Evolutionary conservation across 108 stramenopile species (phyloP).

Genomic region (Fistulifera pelliculosa): DNA sequence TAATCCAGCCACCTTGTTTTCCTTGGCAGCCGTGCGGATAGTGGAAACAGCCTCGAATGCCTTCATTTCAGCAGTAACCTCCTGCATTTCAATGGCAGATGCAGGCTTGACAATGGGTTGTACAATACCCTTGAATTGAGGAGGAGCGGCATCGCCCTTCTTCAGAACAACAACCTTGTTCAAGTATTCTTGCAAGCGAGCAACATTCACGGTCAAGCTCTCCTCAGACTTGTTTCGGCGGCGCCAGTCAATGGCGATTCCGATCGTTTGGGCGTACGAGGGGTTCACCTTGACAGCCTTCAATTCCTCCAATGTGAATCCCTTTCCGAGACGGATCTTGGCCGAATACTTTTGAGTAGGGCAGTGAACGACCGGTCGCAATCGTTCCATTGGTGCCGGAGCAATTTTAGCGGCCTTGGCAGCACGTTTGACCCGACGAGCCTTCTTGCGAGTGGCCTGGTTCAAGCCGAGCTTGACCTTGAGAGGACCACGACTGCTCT

Average conservation of each 20-base stretch:
- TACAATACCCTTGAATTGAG: constrained; percentile 30
- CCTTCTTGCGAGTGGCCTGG: constrained; percentile 96
- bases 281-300: constrained; percentile 89
- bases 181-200: constrained; percentile 95
- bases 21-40: constrained; percentile 72
- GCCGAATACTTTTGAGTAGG: constrained; percentile 93
- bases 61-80: constrained; percentile 77
- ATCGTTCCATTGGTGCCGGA: constrained; percentile 87
- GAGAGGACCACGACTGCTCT: constrained; percentile 84
- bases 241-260: constrained; percentile 95
- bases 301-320: constrained; percentile 94
- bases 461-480: constrained; percentile 87
- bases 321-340: constrained; percentile 91
- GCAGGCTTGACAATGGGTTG: constrained; percentile 67
- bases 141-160: constrained; percentile 68
- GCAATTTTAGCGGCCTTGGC: constrained; percentile 94
- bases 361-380: constrained; percentile 94
- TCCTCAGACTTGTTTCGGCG: constrained; percentile 86
- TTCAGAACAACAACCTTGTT: constrained; percentile 88
- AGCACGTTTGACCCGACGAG: constrained; percentile 87
- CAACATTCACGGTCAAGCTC: constrained; percentile 79
- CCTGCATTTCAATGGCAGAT: constrained; percentile 62
- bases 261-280: constrained; percentile 85
- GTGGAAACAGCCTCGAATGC: constrained; percentile 61
- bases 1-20: constrained; percentile 77